A percentile compares a stretch with the other conserved stretches of the same genome.
Conservation (phyloP, 2,329 filamentous ascomycete species). For the Pseudocercospora eumusae region DNA sequence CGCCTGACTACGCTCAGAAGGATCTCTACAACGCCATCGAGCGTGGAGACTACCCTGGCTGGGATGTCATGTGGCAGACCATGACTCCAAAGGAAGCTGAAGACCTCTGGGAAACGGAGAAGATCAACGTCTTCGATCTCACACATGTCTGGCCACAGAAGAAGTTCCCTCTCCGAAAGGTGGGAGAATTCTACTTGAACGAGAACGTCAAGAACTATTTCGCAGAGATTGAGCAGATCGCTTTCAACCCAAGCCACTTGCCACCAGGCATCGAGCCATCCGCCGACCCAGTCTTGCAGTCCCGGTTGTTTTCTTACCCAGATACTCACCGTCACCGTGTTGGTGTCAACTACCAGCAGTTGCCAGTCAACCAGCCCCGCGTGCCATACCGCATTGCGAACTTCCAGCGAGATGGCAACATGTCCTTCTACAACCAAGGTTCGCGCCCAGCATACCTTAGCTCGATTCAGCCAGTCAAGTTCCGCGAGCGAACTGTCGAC, state of each 20-base stretch:
- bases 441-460: conserved; percentile 59
- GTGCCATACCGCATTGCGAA: conserved; percentile 61
- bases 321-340: conserved; percentile 63
- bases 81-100: conserved; percentile 57
- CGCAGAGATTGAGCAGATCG: conserved; percentile 68
- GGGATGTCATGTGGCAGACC: conserved; percentile 55
- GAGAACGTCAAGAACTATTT: conserved; percentile 63
- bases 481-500: conserved; percentile 50
- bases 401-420: conserved; percentile 71
- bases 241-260: conserved; percentile 68
- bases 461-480: conserved; percentile 55
- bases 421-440: conserved; percentile 68
- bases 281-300: conserved; percentile 69
- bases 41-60: conserved; percentile 55
- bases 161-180: conserved; percentile 55
- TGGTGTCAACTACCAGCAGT: conserved; percentile 61
- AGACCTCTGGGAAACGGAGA: conserved; percentile 54
- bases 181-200: conserved; percentile 56
- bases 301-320: conserved; percentile 69
- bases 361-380: conserved; percentile 56
- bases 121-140: conserved; percentile 58
- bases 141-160: conserved; percentile 58
- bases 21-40: conserved; percentile 56
- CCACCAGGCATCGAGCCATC: conserved; percentile 68
- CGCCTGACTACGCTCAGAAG: conserved; percentile 56